phyloP scores from a whole-genome alignment of 176 grass and related monocot genomes.

The Secale cereale region DNA sequence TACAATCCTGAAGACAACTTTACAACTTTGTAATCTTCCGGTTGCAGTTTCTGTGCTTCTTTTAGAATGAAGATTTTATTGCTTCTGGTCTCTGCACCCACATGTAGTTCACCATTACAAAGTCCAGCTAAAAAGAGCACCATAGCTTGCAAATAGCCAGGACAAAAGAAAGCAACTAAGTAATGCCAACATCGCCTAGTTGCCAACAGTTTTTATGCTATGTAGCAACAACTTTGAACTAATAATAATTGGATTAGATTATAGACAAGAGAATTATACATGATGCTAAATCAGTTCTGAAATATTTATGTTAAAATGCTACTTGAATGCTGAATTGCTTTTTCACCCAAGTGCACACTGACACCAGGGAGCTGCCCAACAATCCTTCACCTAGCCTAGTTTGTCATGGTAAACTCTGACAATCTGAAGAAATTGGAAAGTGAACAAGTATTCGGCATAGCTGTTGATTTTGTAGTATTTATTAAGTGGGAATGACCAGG shows the following conservation, averaged over 20 bases:
- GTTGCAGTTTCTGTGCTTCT: background rate
- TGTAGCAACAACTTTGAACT: background rate
- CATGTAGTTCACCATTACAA: background rate
- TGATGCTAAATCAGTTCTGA: background rate
- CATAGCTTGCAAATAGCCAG: background rate
- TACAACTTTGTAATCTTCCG: background rate
- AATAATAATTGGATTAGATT: background rate
- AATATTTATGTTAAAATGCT: background rate
- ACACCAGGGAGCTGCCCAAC: background rate
- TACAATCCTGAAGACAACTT: background rate
- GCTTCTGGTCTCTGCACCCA: background rate
- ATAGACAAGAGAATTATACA: slow-evolving; percentile 3
- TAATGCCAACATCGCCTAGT: background rate
- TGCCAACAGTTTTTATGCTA: background rate
- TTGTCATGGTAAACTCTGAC: background rate
- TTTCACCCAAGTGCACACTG: background rate
- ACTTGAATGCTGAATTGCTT: slow-evolving; percentile 3
- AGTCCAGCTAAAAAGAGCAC: background rate
- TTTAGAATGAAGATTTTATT: background rate
- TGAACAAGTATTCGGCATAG: background rate
- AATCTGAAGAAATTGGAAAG: background rate
- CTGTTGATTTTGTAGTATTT: background rate
- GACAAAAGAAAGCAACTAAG: background rate
- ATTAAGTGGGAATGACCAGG: background rate
- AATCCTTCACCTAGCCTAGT: background rate